Evolutionary conservation across 2,329 filamentous ascomycete genomes (phyloP).

Genomic region (Emmonsia crescens): DNA sequence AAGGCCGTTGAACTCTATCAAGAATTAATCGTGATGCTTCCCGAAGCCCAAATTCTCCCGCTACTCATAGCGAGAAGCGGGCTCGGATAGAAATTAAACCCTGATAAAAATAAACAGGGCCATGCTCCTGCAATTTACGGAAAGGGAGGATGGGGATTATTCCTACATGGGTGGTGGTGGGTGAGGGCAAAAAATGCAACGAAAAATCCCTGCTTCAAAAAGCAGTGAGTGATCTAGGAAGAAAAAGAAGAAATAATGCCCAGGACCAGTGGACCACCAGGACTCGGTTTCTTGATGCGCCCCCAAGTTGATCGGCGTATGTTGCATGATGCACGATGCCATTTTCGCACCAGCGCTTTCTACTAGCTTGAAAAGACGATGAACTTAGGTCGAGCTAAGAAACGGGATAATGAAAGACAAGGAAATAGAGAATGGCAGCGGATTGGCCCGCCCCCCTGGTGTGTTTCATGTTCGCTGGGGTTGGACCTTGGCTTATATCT

Average conservation of each 20-base stretch:
- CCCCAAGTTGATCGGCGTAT: not conserved
- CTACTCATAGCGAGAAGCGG: not conserved
- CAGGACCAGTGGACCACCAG: too few relatives aligned
- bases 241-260: not conserved
- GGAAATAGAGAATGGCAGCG: not conserved
- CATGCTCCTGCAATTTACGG: not conserved
- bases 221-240: not conserved
- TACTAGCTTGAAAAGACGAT: not conserved
- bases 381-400: not conserved
- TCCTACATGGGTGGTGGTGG: not conserved
- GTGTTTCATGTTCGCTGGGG: slow-evolving; percentile 1
- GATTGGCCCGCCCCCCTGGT: not conserved
- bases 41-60: not conserved
- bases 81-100: not conserved
- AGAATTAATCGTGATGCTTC: not conserved
- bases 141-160: not conserved
- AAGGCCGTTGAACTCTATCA: not conserved
- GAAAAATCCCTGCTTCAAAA: not conserved
- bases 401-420: not conserved
- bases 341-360: not conserved
- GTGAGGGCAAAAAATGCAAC: not conserved
- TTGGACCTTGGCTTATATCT: not conserved
- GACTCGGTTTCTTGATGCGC: not conserved
- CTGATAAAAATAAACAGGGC: not conserved
- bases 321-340: slow-evolving; percentile 1